Base-by-base conservation (phyloP, 805 yeast species). In the Komagataella ulmi region DNA sequence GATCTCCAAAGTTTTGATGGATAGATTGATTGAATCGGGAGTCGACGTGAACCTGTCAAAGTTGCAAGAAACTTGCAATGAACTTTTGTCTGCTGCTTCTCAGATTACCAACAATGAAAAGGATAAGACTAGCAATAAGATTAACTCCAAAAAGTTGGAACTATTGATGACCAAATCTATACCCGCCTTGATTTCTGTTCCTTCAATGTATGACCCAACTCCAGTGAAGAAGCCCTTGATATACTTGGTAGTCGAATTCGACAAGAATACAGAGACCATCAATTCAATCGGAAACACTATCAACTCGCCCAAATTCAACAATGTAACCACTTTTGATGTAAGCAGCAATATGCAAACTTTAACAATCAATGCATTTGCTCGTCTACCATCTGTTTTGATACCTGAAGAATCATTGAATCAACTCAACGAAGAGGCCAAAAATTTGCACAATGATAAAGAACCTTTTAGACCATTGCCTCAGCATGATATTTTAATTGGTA, bases 241-340 rank as follows among this genome's bases (percentile, higher is more conserved):
- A 44, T 88, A 87, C 65, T 76, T 90, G 60, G 88, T 96, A 1
- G 74, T 93, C 47, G 99, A 93, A 67, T 91, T 89, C 63, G 99
- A 93, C 68, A 93, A 93, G 67, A 88, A 91, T 50, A 93, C 90
- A 57, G 84, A 93, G 56, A 77, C 89, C 14, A 81, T 91, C 50
- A 95, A 89, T 58, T 93, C 98, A 2, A 79, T 82, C 24, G 79
- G 85, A 51, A 97, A 96, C 45, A 79, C 95, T 0, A 80, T 88
- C 54, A 77, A 78, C 46, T 72, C 75, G 52, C 91, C 97, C 1
- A 78, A 79, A 17, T 93, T 95, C 80, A 93, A 89, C 65, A 86
- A 86, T 58, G 88, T 88, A 8, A 85, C 95, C 14, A 81, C 90
- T 3, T 93, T 93, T 61, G 99, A 93, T 74, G 95, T 90, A 45